Conservation (phyloP, 495 filamentous ascomycete species). For the Tuber umbilicatum region DNA sequence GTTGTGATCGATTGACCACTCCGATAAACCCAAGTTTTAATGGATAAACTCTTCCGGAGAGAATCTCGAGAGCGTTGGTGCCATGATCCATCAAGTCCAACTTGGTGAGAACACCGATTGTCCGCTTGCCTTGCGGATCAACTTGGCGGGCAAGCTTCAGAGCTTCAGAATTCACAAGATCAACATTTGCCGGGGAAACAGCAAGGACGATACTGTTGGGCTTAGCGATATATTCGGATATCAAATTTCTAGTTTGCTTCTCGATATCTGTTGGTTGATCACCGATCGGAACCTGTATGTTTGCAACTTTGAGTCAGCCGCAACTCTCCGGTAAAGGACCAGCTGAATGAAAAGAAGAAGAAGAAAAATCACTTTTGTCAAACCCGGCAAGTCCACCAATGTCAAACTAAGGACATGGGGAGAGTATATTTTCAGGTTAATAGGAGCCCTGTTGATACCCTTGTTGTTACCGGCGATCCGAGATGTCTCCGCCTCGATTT, state of each 20-base stretch:
- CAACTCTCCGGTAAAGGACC: conserved; percentile 16
- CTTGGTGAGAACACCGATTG: conserved; percentile 96
- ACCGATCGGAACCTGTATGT: conserved; percentile 73
- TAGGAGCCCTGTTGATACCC: conserved; percentile 93
- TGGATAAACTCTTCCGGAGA: conserved; percentile 92
- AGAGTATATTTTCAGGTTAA: conserved; percentile 98
- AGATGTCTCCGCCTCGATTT: conserved; percentile 94
- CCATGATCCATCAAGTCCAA: conserved; percentile 98
- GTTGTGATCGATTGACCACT: conserved; percentile 95
- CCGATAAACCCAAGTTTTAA: conserved; percentile 97
- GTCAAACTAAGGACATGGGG: conserved; percentile 95
- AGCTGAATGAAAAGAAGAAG: conserved; percentile 2
- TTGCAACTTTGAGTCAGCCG: neutral
- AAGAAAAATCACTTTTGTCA: conserved; percentile 70
- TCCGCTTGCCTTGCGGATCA: conserved; percentile 86
- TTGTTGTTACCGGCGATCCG: conserved; percentile 96
- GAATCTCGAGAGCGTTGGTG: conserved; percentile 94
- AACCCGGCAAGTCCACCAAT: conserved; percentile 86
- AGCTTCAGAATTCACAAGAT: conserved; percentile 96
- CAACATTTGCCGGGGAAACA: conserved; percentile 95
- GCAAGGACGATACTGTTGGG: conserved; percentile 95
- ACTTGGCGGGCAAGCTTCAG: conserved; percentile 96
- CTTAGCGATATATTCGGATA: conserved; percentile 97
- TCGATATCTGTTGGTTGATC: conserved; percentile 98
- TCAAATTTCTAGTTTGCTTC: conserved; percentile 94